Percentiles rank a stretch among this genome's conserved stretches.
Conservation (phyloP, 2,329 filamentous ascomycete genomes). For the Monosporascus sp. region DNA sequence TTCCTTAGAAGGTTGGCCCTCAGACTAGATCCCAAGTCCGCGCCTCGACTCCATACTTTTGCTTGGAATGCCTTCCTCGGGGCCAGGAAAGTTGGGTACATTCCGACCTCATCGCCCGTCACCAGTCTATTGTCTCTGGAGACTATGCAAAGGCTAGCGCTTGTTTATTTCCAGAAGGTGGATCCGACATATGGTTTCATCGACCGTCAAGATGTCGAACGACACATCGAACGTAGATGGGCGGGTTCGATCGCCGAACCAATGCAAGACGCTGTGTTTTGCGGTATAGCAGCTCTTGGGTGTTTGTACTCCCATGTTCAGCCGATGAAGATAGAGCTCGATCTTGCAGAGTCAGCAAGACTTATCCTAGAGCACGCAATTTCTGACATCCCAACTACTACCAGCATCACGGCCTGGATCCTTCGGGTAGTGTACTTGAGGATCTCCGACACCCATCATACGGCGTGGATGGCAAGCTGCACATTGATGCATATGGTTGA, state of each 20-base stretch:
- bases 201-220: slow-evolving; percentile 25
- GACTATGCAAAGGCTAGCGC: slow-evolving; percentile 41
- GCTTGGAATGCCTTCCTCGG: slow-evolving; percentile 46
- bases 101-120: slow-evolving; percentile 30
- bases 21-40: slow-evolving; percentile 47
- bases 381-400: slow-evolving; percentile 27
- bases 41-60: slow-evolving; percentile 49
- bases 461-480: slow-evolving; percentile 53
- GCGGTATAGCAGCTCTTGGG: slow-evolving; percentile 51
- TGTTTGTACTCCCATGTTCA: slow-evolving; percentile 44
- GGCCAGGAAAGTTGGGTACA: slow-evolving; percentile 16
- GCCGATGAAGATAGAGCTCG: slow-evolving; percentile 36
- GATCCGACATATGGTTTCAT: slow-evolving; percentile 50
- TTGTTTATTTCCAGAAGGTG: slow-evolving; percentile 48
- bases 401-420: slow-evolving; percentile 45
- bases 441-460: slow-evolving; percentile 47
- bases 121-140: slow-evolving; percentile 41
- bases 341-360: slow-evolving; percentile 42
- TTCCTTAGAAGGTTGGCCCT: slow-evolving; percentile 50
- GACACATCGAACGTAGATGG: slow-evolving; percentile 30
- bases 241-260: slow-evolving; percentile 22
- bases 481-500: slow-evolving; percentile 55
- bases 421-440: slow-evolving; percentile 50
- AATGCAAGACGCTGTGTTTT: slow-evolving; percentile 43
- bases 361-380: slow-evolving; percentile 38